Evolutionary conservation across 2,329 filamentous ascomycete genomes (phyloP).

Genomic region (Xylariaceae sp.): DNA sequence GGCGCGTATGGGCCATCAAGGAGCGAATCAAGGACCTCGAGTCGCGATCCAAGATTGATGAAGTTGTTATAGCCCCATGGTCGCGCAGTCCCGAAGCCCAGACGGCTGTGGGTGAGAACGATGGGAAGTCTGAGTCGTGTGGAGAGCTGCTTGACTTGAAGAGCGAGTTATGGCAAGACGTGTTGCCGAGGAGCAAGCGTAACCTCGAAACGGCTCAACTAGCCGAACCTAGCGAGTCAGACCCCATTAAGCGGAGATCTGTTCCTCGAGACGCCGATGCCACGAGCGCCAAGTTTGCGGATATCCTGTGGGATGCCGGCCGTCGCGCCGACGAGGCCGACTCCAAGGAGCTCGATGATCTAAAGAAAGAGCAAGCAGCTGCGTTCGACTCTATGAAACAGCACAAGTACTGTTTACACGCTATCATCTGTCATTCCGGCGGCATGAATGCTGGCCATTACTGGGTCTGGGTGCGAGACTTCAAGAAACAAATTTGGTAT

Average conservation of each 20-base stretch:
- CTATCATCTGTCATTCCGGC: constrained; percentile 87
- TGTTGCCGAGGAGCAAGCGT: constrained; percentile 16
- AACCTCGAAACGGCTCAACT: constrained; percentile 4
- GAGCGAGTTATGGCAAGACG: constrained; percentile 14
- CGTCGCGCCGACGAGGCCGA: constrained; percentile 37
- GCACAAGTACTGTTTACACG: constrained; percentile 76
- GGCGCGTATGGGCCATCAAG: constrained; percentile 70
- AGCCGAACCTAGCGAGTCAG: constrained; percentile 3
- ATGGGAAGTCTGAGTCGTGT: not conserved
- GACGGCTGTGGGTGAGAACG: not conserved
- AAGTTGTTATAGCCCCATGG: constrained; percentile 2
- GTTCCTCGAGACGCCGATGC: not conserved
- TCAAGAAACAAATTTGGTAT: constrained; percentile 73
- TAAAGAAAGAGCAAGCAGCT: constrained; percentile 35
- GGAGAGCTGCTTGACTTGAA: constrained; percentile 10
- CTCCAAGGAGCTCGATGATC: constrained; percentile 40
- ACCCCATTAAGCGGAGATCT: constrained; percentile 15
- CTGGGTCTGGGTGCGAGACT: constrained; percentile 95
- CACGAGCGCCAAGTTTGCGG: constrained; percentile 17
- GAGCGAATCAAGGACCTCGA: constrained; percentile 47
- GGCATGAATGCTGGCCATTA: constrained; percentile 76
- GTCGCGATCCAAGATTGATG: constrained; percentile 6
- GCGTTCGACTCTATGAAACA: constrained; percentile 60
- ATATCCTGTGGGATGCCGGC: constrained; percentile 19
- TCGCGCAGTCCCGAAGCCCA: constrained; percentile 1